Percentiles rank a stretch among this genome's conserved stretches.
Conservation (phyloP, 2,329 filamentous ascomycete species). For the Xylariaceae sp. region DNA sequence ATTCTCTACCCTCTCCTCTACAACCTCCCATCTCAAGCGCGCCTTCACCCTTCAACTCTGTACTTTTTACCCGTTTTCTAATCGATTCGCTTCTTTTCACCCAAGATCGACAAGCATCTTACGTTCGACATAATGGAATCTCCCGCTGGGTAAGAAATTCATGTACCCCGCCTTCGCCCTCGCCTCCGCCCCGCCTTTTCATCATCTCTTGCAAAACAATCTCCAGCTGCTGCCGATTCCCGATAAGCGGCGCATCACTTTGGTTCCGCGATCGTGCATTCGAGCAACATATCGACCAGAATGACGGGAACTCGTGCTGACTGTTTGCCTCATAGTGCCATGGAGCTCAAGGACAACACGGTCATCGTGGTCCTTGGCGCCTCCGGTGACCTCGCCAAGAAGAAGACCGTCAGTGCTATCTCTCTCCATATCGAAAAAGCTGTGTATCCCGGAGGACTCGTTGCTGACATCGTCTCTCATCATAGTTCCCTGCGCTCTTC, state of each 20-base stretch:
- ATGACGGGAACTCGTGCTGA: constrained; percentile 31
- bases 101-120: constrained; percentile 7
- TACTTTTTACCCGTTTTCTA: background rate
- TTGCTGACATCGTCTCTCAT: constrained; percentile 1
- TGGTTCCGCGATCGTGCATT: background rate
- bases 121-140: constrained; percentile 28
- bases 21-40: constrained; percentile 8
- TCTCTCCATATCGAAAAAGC: background rate
- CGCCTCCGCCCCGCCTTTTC: constrained; percentile 30
- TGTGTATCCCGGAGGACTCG: constrained; percentile 13
- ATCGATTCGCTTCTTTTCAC: constrained; percentile 14
- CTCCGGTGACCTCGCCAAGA: constrained; percentile 96
- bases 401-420: constrained; percentile 76
- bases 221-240: constrained; percentile 11
- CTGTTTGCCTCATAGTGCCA: constrained; percentile 50
- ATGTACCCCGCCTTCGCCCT: constrained; percentile 25
- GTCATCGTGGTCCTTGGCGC: constrained; percentile 94
- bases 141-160: constrained; percentile 31
- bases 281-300: background rate
- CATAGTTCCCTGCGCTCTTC: constrained; percentile 90
- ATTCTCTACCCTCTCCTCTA: constrained; percentile 13
- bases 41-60: background rate
- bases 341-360: constrained; percentile 98
- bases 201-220: constrained; percentile 20
- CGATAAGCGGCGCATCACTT: constrained; percentile 12